These are phyloP conservation scores for Ceratonia siliqua DNA, from an alignment of 306 rosid genomes.

Conservation along the genomic window DNA sequence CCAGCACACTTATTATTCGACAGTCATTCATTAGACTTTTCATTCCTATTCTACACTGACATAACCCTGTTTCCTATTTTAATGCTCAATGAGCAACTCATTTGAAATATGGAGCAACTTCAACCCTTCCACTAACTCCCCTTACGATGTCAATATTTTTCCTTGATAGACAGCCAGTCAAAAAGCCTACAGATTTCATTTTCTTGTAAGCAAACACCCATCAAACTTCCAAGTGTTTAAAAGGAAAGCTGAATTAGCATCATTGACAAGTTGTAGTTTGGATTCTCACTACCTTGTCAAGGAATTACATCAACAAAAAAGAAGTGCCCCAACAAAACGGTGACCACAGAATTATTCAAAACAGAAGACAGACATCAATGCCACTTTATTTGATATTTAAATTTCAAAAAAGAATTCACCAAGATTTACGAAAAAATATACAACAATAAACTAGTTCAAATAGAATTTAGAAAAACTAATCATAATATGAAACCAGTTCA, in stretches of 20 bases:
- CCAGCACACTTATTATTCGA: neutral
- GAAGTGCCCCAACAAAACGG: neutral
- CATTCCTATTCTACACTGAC: neutral
- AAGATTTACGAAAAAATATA: no score
- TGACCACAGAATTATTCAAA: neutral
- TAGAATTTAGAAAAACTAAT: no score
- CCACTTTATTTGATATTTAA: no score
- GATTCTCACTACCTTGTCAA: no score
- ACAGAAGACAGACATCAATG: neutral
- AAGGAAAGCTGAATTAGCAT: neutral
- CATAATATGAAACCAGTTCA: no score
- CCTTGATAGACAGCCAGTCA: neutral
- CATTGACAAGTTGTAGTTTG: neutral
- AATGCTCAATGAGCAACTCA: neutral
- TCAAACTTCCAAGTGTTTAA: neutral
- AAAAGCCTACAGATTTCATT: no score
- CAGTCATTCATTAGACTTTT: neutral
- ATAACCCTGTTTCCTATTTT: neutral
- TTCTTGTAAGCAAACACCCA: neutral
- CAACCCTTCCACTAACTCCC: neutral
- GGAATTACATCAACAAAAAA: neutral
- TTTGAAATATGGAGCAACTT: neutral
- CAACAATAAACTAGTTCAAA: no score
- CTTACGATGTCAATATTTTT: neutral
- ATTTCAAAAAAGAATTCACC: no score